phyloP scores from a whole-genome alignment of 495 filamentous ascomycete species.

The Talaromyces adpressus region DNA sequence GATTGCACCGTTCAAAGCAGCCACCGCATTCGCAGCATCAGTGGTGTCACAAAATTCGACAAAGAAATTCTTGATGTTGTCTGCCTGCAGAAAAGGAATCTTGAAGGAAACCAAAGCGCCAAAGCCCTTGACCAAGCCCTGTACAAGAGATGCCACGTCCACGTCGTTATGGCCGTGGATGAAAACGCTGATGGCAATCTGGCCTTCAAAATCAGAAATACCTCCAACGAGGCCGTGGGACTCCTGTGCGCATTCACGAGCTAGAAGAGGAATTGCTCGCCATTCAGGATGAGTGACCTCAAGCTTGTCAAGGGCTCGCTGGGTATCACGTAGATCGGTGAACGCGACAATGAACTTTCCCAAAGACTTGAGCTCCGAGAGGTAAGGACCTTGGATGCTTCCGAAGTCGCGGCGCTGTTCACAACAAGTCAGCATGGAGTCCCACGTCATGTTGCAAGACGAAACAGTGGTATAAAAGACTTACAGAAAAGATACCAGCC shows the following conservation, averaged over 20 bases:
- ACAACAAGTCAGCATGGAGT: slow-evolving; percentile 7
- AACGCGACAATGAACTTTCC: slow-evolving; percentile 49
- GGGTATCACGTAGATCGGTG: slow-evolving; percentile 51
- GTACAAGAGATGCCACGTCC: slow-evolving; percentile 22
- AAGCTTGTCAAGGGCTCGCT: slow-evolving; percentile 36
- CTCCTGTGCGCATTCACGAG: slow-evolving; percentile 27
- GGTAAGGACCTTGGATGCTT: slow-evolving; percentile 23
- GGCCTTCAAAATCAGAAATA: slow-evolving; percentile 28
- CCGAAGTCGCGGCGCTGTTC: slow-evolving; percentile 28
- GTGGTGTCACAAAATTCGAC: slow-evolving; percentile 50
- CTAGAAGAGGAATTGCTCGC: slow-evolving; percentile 40
- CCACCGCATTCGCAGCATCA: slow-evolving; percentile 27
- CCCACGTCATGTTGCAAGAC: background rate
- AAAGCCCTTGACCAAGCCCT: slow-evolving; percentile 40
- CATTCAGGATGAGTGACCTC: slow-evolving; percentile 39
- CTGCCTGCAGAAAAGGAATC: slow-evolving; percentile 21
- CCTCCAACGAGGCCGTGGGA: slow-evolving; percentile 22
- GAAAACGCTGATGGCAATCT: slow-evolving; percentile 22
- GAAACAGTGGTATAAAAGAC: background rate
- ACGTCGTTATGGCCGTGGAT: slow-evolving; percentile 17
- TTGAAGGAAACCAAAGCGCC: slow-evolving; percentile 49
- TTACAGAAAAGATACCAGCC: slow-evolving; percentile 27
- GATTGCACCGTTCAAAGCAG: slow-evolving; percentile 34
- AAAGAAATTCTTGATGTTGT: slow-evolving; percentile 26
- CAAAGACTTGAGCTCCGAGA: slow-evolving; percentile 21